A percentile compares a stretch with the other conserved stretches of the same genome.
These are phyloP conservation scores for Pinus taeda DNA, from an alignment of 75 land plant species.

Conservation along the genomic window DNA sequence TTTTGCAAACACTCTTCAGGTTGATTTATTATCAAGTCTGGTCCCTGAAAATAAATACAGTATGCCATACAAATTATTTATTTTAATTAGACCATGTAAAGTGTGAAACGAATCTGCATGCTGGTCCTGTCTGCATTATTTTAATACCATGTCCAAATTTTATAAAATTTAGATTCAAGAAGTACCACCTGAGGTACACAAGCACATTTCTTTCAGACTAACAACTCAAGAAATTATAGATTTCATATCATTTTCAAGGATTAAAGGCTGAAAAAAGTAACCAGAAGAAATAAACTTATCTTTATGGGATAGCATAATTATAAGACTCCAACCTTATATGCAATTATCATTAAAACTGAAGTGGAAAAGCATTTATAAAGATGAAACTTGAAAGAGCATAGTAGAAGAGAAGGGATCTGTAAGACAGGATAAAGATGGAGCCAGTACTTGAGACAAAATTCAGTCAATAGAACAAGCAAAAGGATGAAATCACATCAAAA, in stretches of 20 bases:
- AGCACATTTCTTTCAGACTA: neutral
- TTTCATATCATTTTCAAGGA: neutral
- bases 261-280: neutral
- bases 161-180: neutral
- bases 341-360: neutral
- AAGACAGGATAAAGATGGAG: neutral
- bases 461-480: constrained; percentile 4
- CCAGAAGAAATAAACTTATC: neutral
- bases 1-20: constrained; percentile 56
- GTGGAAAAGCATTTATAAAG: no score
- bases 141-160: neutral
- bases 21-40: constrained; percentile 84
- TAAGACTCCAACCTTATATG: neutral
- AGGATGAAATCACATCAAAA: neutral
- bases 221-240: neutral
- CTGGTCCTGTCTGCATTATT: neutral
- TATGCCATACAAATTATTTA: neutral
- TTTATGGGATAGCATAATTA: neutral
- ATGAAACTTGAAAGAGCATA: neutral
- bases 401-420: neutral
- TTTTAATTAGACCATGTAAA: neutral
- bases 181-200: neutral
- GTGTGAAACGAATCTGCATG: neutral
- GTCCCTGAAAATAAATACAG: constrained; percentile 48
- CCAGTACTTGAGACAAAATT: neutral